Base-by-base conservation (phyloP, 768 basidiomycete genomes). In the Phlebiopsis flavidoalba region DNA sequence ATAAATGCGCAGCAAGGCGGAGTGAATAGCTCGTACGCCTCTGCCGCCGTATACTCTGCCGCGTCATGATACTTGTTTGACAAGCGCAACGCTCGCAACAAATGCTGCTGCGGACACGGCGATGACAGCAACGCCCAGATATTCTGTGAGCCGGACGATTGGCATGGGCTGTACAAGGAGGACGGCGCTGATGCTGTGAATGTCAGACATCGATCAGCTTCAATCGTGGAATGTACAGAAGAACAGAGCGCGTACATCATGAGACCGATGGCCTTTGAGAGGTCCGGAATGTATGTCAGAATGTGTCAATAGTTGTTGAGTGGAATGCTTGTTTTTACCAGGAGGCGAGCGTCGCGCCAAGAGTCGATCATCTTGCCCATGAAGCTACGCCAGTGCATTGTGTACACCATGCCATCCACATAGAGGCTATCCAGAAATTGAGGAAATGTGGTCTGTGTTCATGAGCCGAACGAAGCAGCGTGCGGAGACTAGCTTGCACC, bases 301-400 rank as follows among this genome's bases (percentile, higher is more conserved):
- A 58, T 37, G 19, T 47, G 40, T 10, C 48, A n/a, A 49, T 33
- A 10, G 51, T 14, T 12, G 37, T 31, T 31, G 52, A 22, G 24
- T 15, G n/a, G 54, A 21, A 10, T 19, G 19, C 63, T 33, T n/a
- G n/a, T n/a, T 31, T 6, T 31, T 37, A 65, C 66, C 55, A 62
- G 17, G 3, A 51, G n/a, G 1, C 59, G 63, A 10, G 53, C 15
- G 5, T 69, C 60, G 2, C 61, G 48, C 70, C 71, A 72, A 1
- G 64, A 62, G 3, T 59, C 36, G 37, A 64, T 14, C 49, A 56
- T 40, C 4, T 47, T 49, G 7, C 19, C n/a, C 11, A 64, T 61
- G 48, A 66, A 72, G 8, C 59, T 59, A 15, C 60, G 58, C 70
- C 71, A 72, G 40, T 66, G 65, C 37, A 66, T 63, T 5, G 57